Percentiles rank a stretch among this genome's conserved stretches.
phyloP scores from a whole-genome alignment of 2,329 filamentous ascomycete genomes.

The Trichoderma sp. region DNA sequence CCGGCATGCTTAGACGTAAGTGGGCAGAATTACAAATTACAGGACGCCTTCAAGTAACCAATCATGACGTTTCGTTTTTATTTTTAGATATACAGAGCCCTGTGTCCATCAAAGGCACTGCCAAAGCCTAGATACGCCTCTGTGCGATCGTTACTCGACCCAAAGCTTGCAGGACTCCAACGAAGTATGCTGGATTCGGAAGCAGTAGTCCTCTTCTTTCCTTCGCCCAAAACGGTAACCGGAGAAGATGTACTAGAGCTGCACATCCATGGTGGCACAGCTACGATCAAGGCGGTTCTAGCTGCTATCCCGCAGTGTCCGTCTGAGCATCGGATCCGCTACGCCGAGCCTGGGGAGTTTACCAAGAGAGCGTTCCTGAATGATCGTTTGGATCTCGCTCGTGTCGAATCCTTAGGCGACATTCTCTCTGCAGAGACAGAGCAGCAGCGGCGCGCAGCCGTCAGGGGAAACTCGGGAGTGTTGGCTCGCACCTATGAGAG shows the following conservation, averaged over 20 bases:
- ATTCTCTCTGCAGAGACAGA: slow-evolving; percentile 74
- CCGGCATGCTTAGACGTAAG: slow-evolving; percentile 66
- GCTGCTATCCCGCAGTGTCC: slow-evolving; percentile 65
- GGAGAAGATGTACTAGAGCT: slow-evolving; percentile 91
- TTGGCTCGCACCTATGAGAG: slow-evolving; percentile 74
- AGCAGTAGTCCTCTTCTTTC: slow-evolving; percentile 81
- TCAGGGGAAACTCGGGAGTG: slow-evolving; percentile 69
- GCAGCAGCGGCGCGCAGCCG: slow-evolving; percentile 83
- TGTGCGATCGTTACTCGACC: slow-evolving; percentile 70
- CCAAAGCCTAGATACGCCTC: slow-evolving; percentile 59
- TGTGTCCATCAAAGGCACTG: slow-evolving; percentile 48
- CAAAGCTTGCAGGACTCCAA: slow-evolving; percentile 26
- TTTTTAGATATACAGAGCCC: slow-evolving; percentile 47
- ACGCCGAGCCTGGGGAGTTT: slow-evolving; percentile 94
- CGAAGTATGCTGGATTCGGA: slow-evolving; percentile 69
- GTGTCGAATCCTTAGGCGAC: slow-evolving; percentile 68
- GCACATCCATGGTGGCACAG: slow-evolving; percentile 89
- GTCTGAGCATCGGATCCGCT: slow-evolving; percentile 57
- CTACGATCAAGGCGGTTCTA: slow-evolving; percentile 84
- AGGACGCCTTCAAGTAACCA: slow-evolving; percentile 13
- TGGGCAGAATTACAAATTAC: neutral
- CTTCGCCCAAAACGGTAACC: slow-evolving; percentile 76
- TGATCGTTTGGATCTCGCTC: slow-evolving; percentile 77
- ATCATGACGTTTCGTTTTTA: neutral
- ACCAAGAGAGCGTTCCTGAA: slow-evolving; percentile 90